Conservation (phyloP, 352 stramenopile species). For the Pythium apleroticum region DNA sequence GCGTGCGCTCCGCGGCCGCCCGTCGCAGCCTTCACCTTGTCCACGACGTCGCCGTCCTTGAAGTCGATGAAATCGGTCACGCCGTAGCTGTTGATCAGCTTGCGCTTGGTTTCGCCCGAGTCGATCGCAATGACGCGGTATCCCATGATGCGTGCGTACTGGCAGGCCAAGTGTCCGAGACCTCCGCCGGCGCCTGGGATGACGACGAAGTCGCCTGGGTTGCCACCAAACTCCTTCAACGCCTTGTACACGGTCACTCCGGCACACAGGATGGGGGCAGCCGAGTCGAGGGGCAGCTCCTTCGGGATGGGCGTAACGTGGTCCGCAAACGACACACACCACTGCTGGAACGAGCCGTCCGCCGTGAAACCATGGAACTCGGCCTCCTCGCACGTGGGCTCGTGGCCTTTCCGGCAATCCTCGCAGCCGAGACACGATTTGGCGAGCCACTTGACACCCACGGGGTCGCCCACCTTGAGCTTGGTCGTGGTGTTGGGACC, state of each 20-base stretch:
- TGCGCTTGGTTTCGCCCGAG: constrained; percentile 59
- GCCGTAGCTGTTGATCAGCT: constrained; percentile 62
- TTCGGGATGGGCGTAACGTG: constrained; percentile 73
- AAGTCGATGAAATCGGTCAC: constrained; percentile 73
- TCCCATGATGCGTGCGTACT: constrained; percentile 72
- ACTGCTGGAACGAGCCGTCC: constrained; percentile 54
- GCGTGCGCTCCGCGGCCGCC: constrained; percentile 59
- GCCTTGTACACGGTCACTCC: constrained; percentile 88
- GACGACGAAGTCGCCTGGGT: constrained; percentile 42
- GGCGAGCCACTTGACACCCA: too few relatives aligned
- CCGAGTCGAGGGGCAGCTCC: constrained; percentile 38
- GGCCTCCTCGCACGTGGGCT: constrained; percentile 37
- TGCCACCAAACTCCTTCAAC: constrained; percentile 56
- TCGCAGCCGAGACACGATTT: too few relatives aligned
- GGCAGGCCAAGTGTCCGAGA: constrained; percentile 74
- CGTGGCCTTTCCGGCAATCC: constrained; percentile 56
- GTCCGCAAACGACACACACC: constrained; percentile 71
- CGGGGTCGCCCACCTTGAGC: too few relatives aligned
- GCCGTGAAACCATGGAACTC: constrained; percentile 39
- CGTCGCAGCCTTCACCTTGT: constrained; percentile 43
- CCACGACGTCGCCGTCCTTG: constrained; percentile 49
- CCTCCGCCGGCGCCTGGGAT: constrained; percentile 67
- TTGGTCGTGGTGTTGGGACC: too few relatives aligned
- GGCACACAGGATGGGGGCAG: constrained; percentile 79
- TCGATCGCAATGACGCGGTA: constrained; percentile 75